Evolutionary conservation across 257 asterid species (phyloP).

Genomic region (Solanum phureja): DNA sequence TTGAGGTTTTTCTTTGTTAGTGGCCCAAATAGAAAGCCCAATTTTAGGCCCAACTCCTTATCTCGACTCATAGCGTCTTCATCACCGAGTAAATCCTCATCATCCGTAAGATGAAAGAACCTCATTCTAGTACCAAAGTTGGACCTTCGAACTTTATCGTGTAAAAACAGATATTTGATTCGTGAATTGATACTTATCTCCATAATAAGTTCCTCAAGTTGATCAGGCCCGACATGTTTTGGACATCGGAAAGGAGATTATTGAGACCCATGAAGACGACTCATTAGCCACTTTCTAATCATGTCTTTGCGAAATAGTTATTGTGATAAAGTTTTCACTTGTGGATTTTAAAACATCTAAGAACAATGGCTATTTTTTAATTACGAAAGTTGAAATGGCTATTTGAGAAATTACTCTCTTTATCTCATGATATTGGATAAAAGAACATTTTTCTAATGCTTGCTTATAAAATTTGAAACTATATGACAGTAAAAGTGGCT

Average conservation of each 20-base stretch:
- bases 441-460: too few relatives aligned
- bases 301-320: background rate
- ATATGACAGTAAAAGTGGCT: background rate
- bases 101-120: background rate
- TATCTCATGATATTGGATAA: too few relatives aligned
- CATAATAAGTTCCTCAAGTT: background rate
- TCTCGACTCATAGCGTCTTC: background rate
- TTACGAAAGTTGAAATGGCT: too few relatives aligned
- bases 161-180: background rate
- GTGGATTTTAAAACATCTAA: too few relatives aligned
- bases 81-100: background rate
- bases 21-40: background rate
- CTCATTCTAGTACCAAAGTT: background rate
- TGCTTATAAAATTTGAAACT: too few relatives aligned
- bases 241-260: too few relatives aligned
- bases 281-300: background rate
- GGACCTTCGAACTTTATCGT: background rate
- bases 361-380: too few relatives aligned
- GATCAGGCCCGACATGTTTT: background rate
- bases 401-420: background rate
- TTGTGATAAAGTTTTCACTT: too few relatives aligned
- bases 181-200: background rate
- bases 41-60: background rate
- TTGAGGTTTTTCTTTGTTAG: slow-evolving; percentile 24
- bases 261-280: background rate